Evolutionary conservation across 495 filamentous ascomycete genomes (phyloP).

Genomic region (Margaritispora aquatica): DNA sequence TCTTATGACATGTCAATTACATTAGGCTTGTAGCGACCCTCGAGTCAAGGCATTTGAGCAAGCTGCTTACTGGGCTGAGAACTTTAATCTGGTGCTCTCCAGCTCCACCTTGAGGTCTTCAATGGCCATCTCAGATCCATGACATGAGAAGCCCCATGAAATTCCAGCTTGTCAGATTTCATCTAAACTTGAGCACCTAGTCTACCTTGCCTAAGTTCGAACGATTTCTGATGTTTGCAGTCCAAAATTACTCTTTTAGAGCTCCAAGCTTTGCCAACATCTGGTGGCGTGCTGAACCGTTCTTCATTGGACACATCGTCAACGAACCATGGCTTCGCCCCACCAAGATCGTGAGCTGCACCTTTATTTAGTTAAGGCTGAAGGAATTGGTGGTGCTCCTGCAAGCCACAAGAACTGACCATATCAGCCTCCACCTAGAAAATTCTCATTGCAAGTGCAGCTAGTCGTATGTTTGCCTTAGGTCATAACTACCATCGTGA

Average conservation of each 20-base stretch:
- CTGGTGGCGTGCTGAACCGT: neutral
- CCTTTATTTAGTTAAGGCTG: conserved; percentile 11
- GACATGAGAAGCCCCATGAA: too few relatives aligned
- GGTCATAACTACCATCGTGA: neutral
- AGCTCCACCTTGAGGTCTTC: too few relatives aligned
- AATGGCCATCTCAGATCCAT: too few relatives aligned
- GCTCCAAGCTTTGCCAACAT: neutral
- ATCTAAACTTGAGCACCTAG: too few relatives aligned
- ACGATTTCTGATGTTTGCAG: neutral
- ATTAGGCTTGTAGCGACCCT: too few relatives aligned
- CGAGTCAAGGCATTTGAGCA: too few relatives aligned
- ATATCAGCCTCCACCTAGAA: neutral
- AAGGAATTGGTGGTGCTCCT: neutral
- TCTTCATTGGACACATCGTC: neutral
- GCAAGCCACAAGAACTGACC: neutral
- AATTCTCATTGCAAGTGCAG: neutral
- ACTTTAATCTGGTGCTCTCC: too few relatives aligned
- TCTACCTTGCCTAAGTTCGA: neutral
- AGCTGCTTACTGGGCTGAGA: neutral
- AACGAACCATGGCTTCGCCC: neutral
- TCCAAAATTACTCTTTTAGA: neutral
- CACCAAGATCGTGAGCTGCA: neutral
- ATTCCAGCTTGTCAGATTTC: too few relatives aligned
- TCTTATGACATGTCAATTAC: neutral
- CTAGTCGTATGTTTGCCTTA: neutral